Evolutionary conservation across 176 grass and related monocot genomes (phyloP), one percentile per base, ranked within the genome.

Genomic region (Zea luxurians): DNA sequence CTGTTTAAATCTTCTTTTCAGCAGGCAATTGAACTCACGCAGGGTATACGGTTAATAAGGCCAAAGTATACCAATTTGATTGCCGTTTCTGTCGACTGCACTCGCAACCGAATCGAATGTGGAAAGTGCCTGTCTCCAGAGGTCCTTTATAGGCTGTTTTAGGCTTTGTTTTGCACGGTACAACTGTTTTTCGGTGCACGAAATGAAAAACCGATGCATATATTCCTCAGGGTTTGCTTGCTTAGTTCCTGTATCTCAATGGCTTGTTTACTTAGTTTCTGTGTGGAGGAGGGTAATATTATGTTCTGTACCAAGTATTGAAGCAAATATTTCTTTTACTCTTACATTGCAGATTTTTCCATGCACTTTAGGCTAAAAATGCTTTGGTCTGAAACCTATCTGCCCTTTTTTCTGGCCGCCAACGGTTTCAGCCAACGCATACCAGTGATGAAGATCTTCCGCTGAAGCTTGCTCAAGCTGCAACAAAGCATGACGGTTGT

Each of bases 401-500:
- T 57, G 34, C 60, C 60, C 37, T 77, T 70, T 77, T 50, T 48
- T 65, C 15, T 71, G 2, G 43, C 68, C 49, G 43, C 65, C 66
- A 57, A 84, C 75, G 86, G 71, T 48, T 2, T 71, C 77, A 59
- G 63, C 79, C 4, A 70, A 62, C 74, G 55, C 48, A 16, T 7
- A n/a, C 48, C 48, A 36, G 16, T 12, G 18, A 62, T 53, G 66
- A 87, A 37, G 10, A 77, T 84, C 43, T 0, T 68, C 73, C 63
- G 17, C 55, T 78, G 80, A 83, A 73, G 41, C 59, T 54, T 48
- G 34, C 70, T 49, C 71, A 40, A 77, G 89, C 84, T 78, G 81
- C 66, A 68, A 58, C 78, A 84, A 84, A 85, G 85, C 78, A 87
- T 91, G 89, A 64, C 68, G 12, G 85, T 65, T 73, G 75, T 74